phyloP scores from a whole-genome alignment of 2,329 filamentous ascomycete genomes.

The Calonectria fujianensis region DNA sequence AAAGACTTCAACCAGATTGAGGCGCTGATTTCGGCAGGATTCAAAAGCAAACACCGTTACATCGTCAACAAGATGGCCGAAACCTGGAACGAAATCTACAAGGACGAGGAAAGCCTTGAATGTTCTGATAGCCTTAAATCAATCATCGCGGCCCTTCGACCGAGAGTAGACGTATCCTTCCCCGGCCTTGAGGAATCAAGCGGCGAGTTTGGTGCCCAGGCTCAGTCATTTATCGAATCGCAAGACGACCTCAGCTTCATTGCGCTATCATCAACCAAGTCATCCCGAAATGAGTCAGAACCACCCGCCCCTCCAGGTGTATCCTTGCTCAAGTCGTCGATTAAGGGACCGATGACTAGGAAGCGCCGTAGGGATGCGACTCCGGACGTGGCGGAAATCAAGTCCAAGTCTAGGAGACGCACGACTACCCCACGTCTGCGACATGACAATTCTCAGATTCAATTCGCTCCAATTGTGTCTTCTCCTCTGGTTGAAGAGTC shows the following conservation, averaged over 20 bases:
- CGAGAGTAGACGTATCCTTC: constrained; percentile 68
- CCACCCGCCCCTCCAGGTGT: constrained; percentile 41
- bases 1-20: constrained; percentile 73
- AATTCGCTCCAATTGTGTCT: constrained; percentile 82
- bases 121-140: constrained; percentile 80
- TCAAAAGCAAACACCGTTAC: constrained; percentile 73
- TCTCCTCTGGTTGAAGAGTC: constrained; percentile 76
- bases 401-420: constrained; percentile 51
- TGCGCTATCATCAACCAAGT: constrained; percentile 57
- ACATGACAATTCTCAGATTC: constrained; percentile 88
- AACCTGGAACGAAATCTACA: constrained; percentile 83
- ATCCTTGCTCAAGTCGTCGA: constrained; percentile 44
- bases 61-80: constrained; percentile 71
- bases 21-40: constrained; percentile 72
- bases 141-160: constrained; percentile 76
- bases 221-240: constrained; percentile 67
- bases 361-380: constrained; percentile 57
- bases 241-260: constrained; percentile 66
- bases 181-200: constrained; percentile 65
- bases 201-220: constrained; percentile 63
- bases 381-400: constrained; percentile 51
- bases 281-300: constrained; percentile 52
- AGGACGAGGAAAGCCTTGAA: constrained; percentile 72
- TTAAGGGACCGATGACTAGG: constrained; percentile 50
- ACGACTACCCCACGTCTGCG: constrained; percentile 73